Conservation (phyloP, 495 filamentous ascomycete species). For the Aspergillus cavernicola region DNA sequence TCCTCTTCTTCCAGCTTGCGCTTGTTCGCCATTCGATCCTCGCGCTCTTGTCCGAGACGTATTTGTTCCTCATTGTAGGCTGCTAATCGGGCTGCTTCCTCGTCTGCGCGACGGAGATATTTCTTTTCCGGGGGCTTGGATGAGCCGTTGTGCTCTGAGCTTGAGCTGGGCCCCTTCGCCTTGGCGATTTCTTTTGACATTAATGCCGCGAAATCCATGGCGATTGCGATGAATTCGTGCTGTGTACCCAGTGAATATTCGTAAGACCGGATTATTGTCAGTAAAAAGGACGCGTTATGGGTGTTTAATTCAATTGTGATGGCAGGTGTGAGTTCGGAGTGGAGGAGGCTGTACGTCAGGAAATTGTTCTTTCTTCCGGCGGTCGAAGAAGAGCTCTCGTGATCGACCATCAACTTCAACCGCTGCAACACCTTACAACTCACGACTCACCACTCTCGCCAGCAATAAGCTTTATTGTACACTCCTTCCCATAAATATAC, state of each 20-base stretch:
- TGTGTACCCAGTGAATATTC: no score
- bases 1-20: slow-evolving; percentile 91
- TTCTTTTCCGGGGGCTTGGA: slow-evolving; percentile 55
- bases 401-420: neutral
- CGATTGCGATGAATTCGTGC: no score
- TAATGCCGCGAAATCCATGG: slow-evolving; percentile 91
- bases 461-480: neutral
- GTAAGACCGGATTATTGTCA: no score
- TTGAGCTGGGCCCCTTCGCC: slow-evolving; percentile 47
- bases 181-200: slow-evolving; percentile 90
- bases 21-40: slow-evolving; percentile 65
- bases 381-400: neutral
- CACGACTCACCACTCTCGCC: neutral
- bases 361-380: slow-evolving; percentile 2
- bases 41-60: slow-evolving; percentile 61
- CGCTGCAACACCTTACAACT: neutral
- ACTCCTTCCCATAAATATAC: slow-evolving; percentile 5
- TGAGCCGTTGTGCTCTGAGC: slow-evolving; percentile 22
- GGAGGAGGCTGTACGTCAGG: neutral
- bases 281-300: neutral
- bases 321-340: neutral
- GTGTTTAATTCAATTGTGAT: neutral
- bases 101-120: slow-evolving; percentile 80
- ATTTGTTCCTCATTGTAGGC: slow-evolving; percentile 79
- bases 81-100: slow-evolving; percentile 77